These are phyloP conservation scores for Eucalyptus polybractea DNA, from an alignment of 345 rosid genomes.

Conservation along the genomic window DNA sequence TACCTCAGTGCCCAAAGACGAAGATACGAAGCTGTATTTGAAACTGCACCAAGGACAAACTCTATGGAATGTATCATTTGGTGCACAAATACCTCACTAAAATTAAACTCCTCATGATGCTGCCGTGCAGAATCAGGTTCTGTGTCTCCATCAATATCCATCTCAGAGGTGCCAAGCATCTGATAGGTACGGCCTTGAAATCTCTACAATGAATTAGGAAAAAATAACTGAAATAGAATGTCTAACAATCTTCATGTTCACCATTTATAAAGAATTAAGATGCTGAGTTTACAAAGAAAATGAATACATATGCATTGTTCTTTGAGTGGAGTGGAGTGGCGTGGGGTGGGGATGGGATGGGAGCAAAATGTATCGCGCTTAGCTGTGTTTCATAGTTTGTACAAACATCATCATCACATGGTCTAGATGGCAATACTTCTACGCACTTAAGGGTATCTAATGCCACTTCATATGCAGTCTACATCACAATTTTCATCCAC, in stretches of 20 bases:
- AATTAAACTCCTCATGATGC: constrained; percentile 81
- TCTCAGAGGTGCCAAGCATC: constrained; percentile 69
- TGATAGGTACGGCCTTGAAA: constrained; percentile 95
- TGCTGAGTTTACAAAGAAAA: not conserved
- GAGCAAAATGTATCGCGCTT: not conserved
- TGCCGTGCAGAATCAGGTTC: constrained; percentile 74
- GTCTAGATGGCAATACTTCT: not conserved
- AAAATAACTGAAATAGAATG: not conserved
- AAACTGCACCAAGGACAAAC: constrained; percentile 91
- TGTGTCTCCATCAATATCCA: constrained; percentile 39
- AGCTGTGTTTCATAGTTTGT: not conserved
- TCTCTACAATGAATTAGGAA: constrained; percentile 29
- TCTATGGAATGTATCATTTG: constrained; percentile 99
- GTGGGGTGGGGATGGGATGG: not conserved
- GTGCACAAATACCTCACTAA: constrained; percentile 97
- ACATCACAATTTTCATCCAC: not conserved
- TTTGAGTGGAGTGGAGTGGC: not conserved
- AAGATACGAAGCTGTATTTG: constrained; percentile 97
- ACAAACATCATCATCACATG: not conserved
- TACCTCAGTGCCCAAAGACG: constrained; percentile 99
- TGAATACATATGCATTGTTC: not conserved
- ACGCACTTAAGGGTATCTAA: not conserved
- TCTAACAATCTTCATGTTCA: not conserved
- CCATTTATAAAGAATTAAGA: not conserved
- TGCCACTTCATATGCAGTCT: not conserved